A percentile compares a stretch with the other conserved stretches of the same genome.
Conservation (phyloP, 2,329 filamentous ascomycete species). For the Simplicillium sp. region DNA sequence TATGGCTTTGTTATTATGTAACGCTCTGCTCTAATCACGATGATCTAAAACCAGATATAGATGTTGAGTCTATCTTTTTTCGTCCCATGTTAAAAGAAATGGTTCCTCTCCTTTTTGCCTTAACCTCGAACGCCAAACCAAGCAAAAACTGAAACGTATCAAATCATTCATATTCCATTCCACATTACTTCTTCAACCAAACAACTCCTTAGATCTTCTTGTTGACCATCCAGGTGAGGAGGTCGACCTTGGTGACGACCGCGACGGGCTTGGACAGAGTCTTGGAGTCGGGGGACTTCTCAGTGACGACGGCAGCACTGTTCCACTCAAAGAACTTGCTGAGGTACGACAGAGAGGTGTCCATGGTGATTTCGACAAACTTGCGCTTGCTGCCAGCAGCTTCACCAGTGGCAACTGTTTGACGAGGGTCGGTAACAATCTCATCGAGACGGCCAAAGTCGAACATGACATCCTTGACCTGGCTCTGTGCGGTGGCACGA, state of each 20-base stretch:
- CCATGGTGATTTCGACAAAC: conserved; percentile 89
- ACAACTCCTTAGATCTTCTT: conserved; percentile 26
- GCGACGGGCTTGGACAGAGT: conserved; percentile 69
- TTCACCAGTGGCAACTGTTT: conserved; percentile 37
- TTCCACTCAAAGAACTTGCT: conserved; percentile 98
- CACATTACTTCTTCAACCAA: neutral
- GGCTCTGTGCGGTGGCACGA: conserved; percentile 62
- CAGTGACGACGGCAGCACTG: conserved; percentile 87
- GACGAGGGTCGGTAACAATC: conserved; percentile 78
- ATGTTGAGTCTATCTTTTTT: conserved; percentile 31
- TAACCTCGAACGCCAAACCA: conserved; percentile 4
- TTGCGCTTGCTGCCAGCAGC: conserved; percentile 44
- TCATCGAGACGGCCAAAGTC: conserved; percentile 83
- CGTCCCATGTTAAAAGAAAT: neutral
- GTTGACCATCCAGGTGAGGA: conserved; percentile 85
- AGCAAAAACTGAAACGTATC: conserved; percentile 4
- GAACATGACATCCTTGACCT: conserved; percentile 89
- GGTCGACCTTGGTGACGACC: conserved; percentile 92
- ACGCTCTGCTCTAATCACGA: too few species aligned
- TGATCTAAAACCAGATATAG: conserved; percentile 15
- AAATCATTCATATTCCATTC: conserved; percentile 1
- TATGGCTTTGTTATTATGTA: too few species aligned
- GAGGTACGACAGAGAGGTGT: conserved; percentile 74
- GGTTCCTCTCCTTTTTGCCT: conserved; percentile 3
- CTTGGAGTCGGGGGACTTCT: conserved; percentile 48